A percentile compares a stretch with the other conserved stretches of the same genome.
Conservation (phyloP, 2,329 filamentous ascomycete genomes). For the Graphium sp. region DNA sequence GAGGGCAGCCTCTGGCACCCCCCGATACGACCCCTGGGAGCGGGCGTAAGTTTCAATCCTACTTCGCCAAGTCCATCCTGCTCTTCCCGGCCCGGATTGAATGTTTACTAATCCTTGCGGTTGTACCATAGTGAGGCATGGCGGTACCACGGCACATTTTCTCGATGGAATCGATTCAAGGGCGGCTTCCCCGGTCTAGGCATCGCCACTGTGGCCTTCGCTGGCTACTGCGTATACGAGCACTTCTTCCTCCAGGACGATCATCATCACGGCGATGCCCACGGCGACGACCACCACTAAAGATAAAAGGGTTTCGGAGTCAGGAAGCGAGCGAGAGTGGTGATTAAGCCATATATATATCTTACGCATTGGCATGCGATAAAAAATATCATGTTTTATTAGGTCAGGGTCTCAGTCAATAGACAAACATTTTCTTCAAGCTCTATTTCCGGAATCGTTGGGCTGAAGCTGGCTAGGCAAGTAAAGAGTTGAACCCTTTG, state of each 20-base stretch:
- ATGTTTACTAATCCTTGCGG: not conserved
- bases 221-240: conserved; percentile 79
- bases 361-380: no score
- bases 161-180: conserved; percentile 78
- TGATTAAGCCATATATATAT: no score
- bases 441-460: no score
- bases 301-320: no score
- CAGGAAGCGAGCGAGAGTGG: no score
- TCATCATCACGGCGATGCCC: conserved; percentile 35
- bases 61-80: not conserved
- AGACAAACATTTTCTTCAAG: no score
- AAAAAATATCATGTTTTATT: no score
- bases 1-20: conserved; percentile 49
- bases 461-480: no score
- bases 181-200: conserved; percentile 77
- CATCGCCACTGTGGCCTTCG: conserved; percentile 82
- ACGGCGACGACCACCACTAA: conserved; percentile 43
- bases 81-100: conserved; percentile 1
- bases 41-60: conserved; percentile 38
- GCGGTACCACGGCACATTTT: conserved; percentile 83
- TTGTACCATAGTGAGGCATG: conserved; percentile 62
- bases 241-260: conserved; percentile 68
- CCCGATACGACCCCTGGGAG: conserved; percentile 51
- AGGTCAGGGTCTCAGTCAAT: no score
- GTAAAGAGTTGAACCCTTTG: no score